A percentile compares a stretch with the other conserved stretches of the same genome.
phyloP scores from a whole-genome alignment of 768 basidiomycete species.

The Mycena crocata region DNA sequence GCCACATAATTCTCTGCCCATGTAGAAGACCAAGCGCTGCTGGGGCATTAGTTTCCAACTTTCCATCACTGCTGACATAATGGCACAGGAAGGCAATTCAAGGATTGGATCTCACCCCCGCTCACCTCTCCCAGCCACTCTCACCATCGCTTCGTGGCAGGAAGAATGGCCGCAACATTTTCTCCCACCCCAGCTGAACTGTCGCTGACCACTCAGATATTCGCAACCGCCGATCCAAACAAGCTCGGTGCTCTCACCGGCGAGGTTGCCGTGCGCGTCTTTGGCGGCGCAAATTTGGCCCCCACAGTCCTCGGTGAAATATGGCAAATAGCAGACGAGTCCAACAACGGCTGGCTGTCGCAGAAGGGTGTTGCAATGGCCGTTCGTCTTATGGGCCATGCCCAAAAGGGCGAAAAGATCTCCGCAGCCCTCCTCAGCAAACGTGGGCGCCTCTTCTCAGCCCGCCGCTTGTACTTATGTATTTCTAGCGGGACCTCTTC shows the following conservation, averaged over 20 bases:
- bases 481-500: slow-evolving; percentile 82
- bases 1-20: too few species aligned
- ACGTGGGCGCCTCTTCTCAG: slow-evolving; percentile 61
- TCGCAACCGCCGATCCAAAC: slow-evolving; percentile 78
- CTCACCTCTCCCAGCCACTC: too few species aligned
- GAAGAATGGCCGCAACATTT: slow-evolving; percentile 44
- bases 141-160: too few species aligned
- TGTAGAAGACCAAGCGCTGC: too few species aligned
- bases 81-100: too few species aligned
- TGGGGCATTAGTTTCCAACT: too few species aligned
- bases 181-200: slow-evolving; percentile 61
- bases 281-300: slow-evolving; percentile 84
- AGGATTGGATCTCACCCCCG: too few species aligned
- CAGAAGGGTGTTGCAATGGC: slow-evolving; percentile 89
- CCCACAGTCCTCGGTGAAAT: slow-evolving; percentile 89
- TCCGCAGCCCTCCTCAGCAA: slow-evolving; percentile 71
- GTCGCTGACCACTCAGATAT: slow-evolving; percentile 78
- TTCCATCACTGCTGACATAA: too few species aligned
- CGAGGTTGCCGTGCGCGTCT: slow-evolving; percentile 89
- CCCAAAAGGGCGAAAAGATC: slow-evolving; percentile 85
- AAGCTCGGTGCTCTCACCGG: slow-evolving; percentile 89
- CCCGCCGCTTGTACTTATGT: slow-evolving; percentile 21
- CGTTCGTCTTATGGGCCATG: slow-evolving; percentile 91
- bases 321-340: slow-evolving; percentile 92
- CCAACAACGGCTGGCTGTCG: slow-evolving; percentile 93